phyloP scores from a whole-genome alignment of 2,329 filamentous ascomycete genomes.

The Epichloe uncinata region DNA sequence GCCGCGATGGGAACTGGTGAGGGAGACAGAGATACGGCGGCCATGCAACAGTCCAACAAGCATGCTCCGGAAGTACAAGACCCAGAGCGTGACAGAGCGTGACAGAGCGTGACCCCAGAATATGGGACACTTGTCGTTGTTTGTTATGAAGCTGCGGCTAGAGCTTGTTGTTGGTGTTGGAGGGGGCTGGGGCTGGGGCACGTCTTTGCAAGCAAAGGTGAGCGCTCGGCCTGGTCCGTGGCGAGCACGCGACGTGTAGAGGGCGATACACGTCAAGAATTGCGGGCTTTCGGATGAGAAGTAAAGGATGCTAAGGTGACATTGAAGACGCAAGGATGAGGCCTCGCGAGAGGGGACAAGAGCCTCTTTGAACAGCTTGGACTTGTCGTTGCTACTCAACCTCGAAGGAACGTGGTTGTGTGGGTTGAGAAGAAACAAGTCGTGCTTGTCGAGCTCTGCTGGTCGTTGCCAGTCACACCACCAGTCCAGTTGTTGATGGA shows the following conservation, averaged over 20 bases:
- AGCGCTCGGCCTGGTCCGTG: conserved; percentile 5
- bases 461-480: conserved; percentile 8
- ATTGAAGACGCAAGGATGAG: conserved; percentile 12
- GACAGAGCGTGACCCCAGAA: conserved; percentile 3
- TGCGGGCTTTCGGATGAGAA: conserved; percentile 14
- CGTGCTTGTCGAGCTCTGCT: conserved; percentile 3
- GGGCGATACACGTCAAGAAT: conserved; percentile 24
- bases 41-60: conserved; percentile 45
- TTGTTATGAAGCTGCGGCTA: not conserved
- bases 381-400: conserved; percentile 3
- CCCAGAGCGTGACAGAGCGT: conserved; percentile 1
- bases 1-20: conserved; percentile 49
- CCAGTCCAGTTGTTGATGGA: conserved; percentile 14
- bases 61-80: conserved; percentile 11
- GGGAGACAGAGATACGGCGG: conserved; percentile 68
- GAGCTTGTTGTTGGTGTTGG: conserved; percentile 1
- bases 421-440: conserved; percentile 5
- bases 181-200: not conserved
- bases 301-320: conserved; percentile 18
- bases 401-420: conserved; percentile 4
- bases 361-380: conserved; percentile 3
- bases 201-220: conserved; percentile 1
- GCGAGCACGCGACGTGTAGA: conserved; percentile 13
- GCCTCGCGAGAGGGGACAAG: conserved; percentile 7
- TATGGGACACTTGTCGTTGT: not conserved